Evolutionary conservation across 805 yeast species (phyloP).

Genomic region (Saturnispora silvae): DNA sequence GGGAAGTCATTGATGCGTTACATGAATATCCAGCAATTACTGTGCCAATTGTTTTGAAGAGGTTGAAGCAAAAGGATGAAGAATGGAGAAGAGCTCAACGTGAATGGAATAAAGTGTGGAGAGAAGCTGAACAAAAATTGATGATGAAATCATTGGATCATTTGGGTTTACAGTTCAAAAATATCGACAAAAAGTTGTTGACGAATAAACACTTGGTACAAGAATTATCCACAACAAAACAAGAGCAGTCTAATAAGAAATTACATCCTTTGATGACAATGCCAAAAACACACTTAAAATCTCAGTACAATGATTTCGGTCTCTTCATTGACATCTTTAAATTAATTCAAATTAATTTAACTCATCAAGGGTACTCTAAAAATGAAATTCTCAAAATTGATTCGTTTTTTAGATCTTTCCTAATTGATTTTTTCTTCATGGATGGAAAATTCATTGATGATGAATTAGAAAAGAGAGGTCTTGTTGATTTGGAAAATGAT

Average conservation of each 20-base stretch:
- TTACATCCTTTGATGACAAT: conserved; percentile 77
- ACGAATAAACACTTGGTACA: conserved; percentile 85
- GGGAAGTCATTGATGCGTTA: conserved; percentile 90
- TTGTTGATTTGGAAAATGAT: conserved; percentile 20
- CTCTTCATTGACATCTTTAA: conserved; percentile 65
- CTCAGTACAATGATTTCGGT: conserved; percentile 51
- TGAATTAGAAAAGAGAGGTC: conserved; percentile 26
- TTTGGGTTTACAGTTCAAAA: conserved; percentile 90
- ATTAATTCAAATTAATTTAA: conserved; percentile 56
- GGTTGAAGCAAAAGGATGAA: conserved; percentile 95
- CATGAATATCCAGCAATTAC: conserved; percentile 94
- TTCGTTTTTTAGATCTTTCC: conserved; percentile 58
- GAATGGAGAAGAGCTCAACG: conserved; percentile 98
- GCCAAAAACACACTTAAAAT: conserved; percentile 61
- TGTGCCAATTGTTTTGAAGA: conserved; percentile 82
- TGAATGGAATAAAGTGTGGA: conserved; percentile 98
- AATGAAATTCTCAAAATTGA: conserved; percentile 71
- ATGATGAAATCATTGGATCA: conserved; percentile 92
- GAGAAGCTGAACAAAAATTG: conserved; percentile 93
- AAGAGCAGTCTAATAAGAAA: conserved; percentile 82
- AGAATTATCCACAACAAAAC: conserved; percentile 85
- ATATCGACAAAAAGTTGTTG: conserved; percentile 84
- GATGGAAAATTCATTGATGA: conserved; percentile 39
- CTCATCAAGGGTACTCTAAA: conserved; percentile 63
- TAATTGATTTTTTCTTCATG: conserved; percentile 61